Percentiles rank a stretch among this genome's conserved stretches.
Evolutionary conservation across 202 grass and related monocot species (phyloP).

Genomic region (Panicum hallii): DNA sequence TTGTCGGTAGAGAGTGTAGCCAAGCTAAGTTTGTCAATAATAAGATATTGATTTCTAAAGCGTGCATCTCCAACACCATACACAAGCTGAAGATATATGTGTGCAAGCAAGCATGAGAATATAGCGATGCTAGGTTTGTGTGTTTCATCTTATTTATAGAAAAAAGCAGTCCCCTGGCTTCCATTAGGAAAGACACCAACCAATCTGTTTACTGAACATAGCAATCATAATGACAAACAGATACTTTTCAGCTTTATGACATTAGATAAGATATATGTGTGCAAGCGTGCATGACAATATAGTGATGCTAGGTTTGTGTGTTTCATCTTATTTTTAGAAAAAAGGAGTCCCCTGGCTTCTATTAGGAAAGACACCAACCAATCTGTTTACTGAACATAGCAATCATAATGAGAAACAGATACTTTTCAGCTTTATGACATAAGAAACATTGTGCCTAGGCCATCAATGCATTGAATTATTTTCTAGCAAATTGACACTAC

Average conservation of each 20-base stretch:
- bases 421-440: background rate
- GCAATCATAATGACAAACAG: background rate
- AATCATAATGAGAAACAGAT: background rate
- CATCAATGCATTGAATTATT: slow-evolving; percentile 12
- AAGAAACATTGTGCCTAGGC: background rate
- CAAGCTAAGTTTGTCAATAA: background rate
- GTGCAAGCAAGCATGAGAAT: background rate
- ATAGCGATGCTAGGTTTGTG: background rate
- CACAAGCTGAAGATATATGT: background rate
- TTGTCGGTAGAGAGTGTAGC: background rate
- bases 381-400: background rate
- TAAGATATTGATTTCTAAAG: slow-evolving; percentile 5
- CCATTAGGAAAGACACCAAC: background rate
- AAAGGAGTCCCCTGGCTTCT: background rate
- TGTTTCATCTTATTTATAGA: background rate
- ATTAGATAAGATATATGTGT: background rate
- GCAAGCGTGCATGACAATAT: background rate
- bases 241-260: no score
- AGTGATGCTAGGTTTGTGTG: background rate
- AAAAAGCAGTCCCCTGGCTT: background rate
- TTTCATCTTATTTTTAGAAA: background rate
- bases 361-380: background rate
- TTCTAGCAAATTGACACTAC: background rate
- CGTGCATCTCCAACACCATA: background rate
- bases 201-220: background rate